Conservation (phyloP, 371 early-diverging fungal genomes). For the Rhizopus microsporus region DNA sequence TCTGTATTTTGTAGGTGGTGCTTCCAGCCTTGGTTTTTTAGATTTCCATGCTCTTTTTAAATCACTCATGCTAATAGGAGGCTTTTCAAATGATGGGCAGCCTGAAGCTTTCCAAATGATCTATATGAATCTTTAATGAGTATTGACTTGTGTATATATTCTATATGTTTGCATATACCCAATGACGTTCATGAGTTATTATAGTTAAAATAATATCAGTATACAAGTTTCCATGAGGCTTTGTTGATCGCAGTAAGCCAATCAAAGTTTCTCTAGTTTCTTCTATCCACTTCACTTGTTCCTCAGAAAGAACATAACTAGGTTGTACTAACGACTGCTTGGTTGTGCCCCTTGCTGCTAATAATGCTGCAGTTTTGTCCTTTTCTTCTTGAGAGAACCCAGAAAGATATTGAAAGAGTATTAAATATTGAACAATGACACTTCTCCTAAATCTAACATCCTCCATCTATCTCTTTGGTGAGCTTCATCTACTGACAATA, state of each 20-base stretch:
- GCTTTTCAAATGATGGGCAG: constrained; percentile 49
- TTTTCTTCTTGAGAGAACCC: constrained; percentile 40
- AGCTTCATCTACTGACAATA: too few relatives aligned
- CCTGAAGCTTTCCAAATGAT: constrained; percentile 54
- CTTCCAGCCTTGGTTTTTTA: constrained; percentile 29
- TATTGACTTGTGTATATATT: not conserved
- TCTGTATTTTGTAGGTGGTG: constrained; percentile 28
- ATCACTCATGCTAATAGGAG: constrained; percentile 24
- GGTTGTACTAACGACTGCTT: constrained; percentile 39
- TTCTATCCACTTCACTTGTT: constrained; percentile 42
- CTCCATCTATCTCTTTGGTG: constrained; percentile 40
- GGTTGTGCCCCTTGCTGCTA: constrained; percentile 33
- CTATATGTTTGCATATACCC: constrained; percentile 29
- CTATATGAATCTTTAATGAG: constrained; percentile 13
- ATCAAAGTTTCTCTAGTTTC: constrained; percentile 23
- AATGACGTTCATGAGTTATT: constrained; percentile 43
- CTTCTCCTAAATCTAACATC: constrained; percentile 76
- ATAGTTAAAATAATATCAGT: constrained; percentile 45
- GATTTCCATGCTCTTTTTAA: constrained; percentile 22
- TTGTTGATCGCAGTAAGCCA: constrained; percentile 30
- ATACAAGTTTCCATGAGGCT: constrained; percentile 50
- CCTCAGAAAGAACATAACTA: constrained; percentile 31
- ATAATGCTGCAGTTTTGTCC: constrained; percentile 35
- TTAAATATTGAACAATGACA: constrained; percentile 76
- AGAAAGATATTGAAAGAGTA: constrained; percentile 68